phyloP scores from a whole-genome alignment of 2,329 filamentous ascomycete genomes.

The Cytospora paraplurivora region DNA sequence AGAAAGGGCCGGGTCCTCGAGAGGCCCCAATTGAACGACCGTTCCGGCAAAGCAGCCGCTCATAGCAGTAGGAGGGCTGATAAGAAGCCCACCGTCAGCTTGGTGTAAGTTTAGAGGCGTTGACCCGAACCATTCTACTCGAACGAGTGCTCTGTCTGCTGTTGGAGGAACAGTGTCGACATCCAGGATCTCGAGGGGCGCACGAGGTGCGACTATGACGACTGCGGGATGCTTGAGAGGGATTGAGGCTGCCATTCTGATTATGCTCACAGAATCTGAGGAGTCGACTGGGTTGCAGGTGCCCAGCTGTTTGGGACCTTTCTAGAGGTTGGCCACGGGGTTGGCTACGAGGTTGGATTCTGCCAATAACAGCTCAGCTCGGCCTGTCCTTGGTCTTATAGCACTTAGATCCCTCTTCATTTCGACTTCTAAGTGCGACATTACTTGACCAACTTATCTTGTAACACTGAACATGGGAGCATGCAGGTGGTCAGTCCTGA shows the following conservation, averaged over 20 bases:
- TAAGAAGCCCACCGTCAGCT: constrained; percentile 59
- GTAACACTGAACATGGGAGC: no score
- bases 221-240: constrained; percentile 36
- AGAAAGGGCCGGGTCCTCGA: constrained; percentile 9
- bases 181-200: constrained; percentile 33
- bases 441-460: no score
- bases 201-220: constrained; percentile 31
- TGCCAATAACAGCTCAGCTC: background rate
- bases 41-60: constrained; percentile 56
- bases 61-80: constrained; percentile 51
- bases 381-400: background rate
- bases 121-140: constrained; percentile 60
- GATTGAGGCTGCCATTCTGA: constrained; percentile 29
- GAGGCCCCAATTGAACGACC: constrained; percentile 52
- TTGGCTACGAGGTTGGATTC: background rate
- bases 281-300: background rate
- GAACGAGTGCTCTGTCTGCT: constrained; percentile 54
- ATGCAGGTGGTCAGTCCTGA: no score
- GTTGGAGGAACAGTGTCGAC: constrained; percentile 38
- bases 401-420: background rate
- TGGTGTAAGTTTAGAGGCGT: constrained; percentile 64
- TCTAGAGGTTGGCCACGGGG: background rate
- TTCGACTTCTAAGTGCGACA: background rate
- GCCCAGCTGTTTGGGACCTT: background rate
- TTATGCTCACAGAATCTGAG: background rate